Base-by-base conservation (phyloP, 208 protist species). In the Wallacemonas sp. region DNA sequence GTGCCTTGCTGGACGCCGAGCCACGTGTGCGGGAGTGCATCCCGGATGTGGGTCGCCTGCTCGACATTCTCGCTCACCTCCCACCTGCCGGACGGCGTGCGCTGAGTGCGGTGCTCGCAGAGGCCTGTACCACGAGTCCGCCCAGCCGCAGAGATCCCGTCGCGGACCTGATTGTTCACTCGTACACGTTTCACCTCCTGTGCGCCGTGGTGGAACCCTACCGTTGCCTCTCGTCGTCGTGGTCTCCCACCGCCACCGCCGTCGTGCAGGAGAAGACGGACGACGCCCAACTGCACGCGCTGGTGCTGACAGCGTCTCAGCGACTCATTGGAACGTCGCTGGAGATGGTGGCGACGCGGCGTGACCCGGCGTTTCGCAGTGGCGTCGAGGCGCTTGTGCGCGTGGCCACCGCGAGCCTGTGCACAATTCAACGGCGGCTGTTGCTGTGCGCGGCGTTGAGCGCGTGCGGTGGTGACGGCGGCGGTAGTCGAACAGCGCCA, bases 21-120 rank as follows among this genome's bases (percentile, higher is more conserved):
- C 75, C 49, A 19, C 76, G 65, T 39, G 26, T 86, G 36, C 61
- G 64, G 19, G 76, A 66, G 46, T 83, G 72, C 61, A 54, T 86
- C 43, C 76, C 80, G 0, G 30, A 70, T 41, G 81, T 83, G 36
- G 60, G 57, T 3, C 69, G 78, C 33, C 58, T 90, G 46, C 64
- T 93, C 44, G 12, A 52, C 6, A 65, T 85, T 27, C 57, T 85
- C 52, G 58, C 65, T 43, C 36, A 19, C n/a, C 49, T 80, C 23
- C 54, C 67, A 12, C 23, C 34, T 11, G 54, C 34, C 14, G 32
- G 60, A 21, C 56, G 65, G 19, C 33, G 34, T 1, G 5, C 36
- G 14, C 43, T 85, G 29, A 47, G 77, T 33, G 33, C 33, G 24
- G 60, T 66, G 26, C 58, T 85, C 29, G 65, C 47, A 26, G 57